Evolutionary conservation across 306 rosid species (phyloP), one percentile per base, ranked within the genome.

Genomic region (Carpinus viminea): DNA sequence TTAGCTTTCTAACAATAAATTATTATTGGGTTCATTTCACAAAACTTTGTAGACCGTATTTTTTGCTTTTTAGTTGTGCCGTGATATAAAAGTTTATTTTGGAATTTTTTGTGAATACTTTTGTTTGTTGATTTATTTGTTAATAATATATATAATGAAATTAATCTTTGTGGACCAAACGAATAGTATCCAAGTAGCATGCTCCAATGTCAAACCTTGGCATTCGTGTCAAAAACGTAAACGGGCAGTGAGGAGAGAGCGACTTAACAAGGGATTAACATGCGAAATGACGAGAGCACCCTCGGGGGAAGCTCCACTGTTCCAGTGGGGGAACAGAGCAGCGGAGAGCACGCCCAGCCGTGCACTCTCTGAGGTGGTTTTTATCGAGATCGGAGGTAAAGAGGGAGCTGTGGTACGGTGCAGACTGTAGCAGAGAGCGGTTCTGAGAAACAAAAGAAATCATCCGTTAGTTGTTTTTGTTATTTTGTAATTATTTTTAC

Each of bases 321-420:
- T 31, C 34, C 34, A 31, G 34, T 31, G 7, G 6, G 45, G 45
- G 45, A 5, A 41, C 45, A 72, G 24, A 31, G 47, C 64, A 72
- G 46, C 76, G 52, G 62, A 55, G 36, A 59, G 70, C 78, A 60
- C 70, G 78, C 70, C 45, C 46, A 74, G 24, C 70, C 45, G 78
- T 59, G 59, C 26, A 24, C 78, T 41, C 50, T 36, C 43, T 12
- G 24, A 24, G 31, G 20, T 59, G 41, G 4, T 43, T 74, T 55
- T 55, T 2, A 21, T 70, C 54, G 21, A 68, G 28, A 41, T 53
- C 2, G 20, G 18, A 4, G 5, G 5, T 8, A 12, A 3, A 24
- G 16, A 59, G 4, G 31, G 45, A 62, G 45, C 68, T 61, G 41
- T 12, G 38, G 41, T 26, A 61, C 68, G 68, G 68, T 61, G 7